Base-by-base conservation (phyloP, 192 early-diverging fungal species). In the Chytriomyces confervae region DNA sequence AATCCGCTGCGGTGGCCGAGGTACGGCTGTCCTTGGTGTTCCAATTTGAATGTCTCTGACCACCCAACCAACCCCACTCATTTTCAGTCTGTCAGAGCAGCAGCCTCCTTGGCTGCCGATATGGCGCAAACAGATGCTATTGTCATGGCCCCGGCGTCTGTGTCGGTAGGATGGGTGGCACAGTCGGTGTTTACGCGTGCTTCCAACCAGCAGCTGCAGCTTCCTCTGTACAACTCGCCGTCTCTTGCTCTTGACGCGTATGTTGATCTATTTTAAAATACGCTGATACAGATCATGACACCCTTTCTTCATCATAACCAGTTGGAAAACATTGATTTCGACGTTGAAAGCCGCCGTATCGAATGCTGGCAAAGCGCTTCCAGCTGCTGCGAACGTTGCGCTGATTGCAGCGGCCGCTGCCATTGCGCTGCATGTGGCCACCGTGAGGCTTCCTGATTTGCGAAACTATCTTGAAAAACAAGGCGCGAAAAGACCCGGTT, bases 201-300 rank as follows among this genome's bases (percentile, higher is more conserved):
- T 13, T 43, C 20, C 24, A 65, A 29, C 27, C 63, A 20, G 63
- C 63, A 20, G 63, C 18, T 65, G 1, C 11, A 43, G 63, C 36
- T 57, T 57, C 53, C 53, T 57, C 53, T 57, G 11, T 27, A 27
- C 63, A 27, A 16, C 36, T 65, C 63, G 3, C 63, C 16, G 16
- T 23, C 63, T 65, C 63, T 65, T 27, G 63, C 63, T 27, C 13
- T 65, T 65, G 63, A 65, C 36, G 24, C 63, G 63, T 65, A 65
- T 20, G 63, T 29, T 16, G 16, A 43, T 57, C 20, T 57, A 13
- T 57, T 20, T 20, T n/a, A 57, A 2, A 2, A 20, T n/a, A 13
- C 13, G 2, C 53, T 57, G 16, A n/a, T 20, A 2, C 53, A 2
- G 13, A 57, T 13, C 53, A 2, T 57, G 13, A 13, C 53, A n/a